These are phyloP conservation scores for Pseudogymnoascus sp. DNA, from an alignment of 2,329 filamentous ascomycete genomes.

Conservation along the genomic window DNA sequence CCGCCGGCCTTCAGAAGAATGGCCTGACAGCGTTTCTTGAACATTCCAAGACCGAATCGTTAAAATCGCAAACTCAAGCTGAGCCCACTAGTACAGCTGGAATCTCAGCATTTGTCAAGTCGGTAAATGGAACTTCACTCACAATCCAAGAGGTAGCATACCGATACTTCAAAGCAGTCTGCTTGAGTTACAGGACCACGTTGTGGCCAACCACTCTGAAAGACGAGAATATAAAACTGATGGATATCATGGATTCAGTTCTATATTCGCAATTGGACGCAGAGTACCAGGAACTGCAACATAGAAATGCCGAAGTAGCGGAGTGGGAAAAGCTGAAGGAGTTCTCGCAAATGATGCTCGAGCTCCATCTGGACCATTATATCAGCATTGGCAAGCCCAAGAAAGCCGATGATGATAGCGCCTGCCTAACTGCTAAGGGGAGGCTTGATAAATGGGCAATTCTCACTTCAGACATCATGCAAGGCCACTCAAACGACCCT, in stretches of 20 bases:
- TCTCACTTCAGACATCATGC: constrained; percentile 48
- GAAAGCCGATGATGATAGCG: constrained; percentile 46
- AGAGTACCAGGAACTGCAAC: constrained; percentile 14
- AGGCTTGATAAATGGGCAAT: constrained; percentile 54
- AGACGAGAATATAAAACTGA: constrained; percentile 47
- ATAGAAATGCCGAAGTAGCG: constrained; percentile 7
- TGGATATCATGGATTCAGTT: constrained; percentile 40
- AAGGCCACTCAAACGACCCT: constrained; percentile 19
- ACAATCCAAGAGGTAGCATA: constrained; percentile 51
- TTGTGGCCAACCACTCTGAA: constrained; percentile 56
- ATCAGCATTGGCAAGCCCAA: constrained; percentile 54
- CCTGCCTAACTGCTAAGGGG: constrained; percentile 48
- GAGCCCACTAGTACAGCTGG: constrained; percentile 30
- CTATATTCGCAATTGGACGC: constrained; percentile 42
- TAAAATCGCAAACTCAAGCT: constrained; percentile 39
- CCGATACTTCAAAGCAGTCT: constrained; percentile 48
- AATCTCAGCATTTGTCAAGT: constrained; percentile 44
- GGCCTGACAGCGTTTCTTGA: constrained; percentile 57
- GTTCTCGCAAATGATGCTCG: constrained; percentile 54
- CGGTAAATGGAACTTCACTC: constrained; percentile 43
- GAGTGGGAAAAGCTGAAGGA: constrained; percentile 33
- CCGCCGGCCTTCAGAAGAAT: constrained; percentile 25
- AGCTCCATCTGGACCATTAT: constrained; percentile 61
- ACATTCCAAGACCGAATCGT: constrained; percentile 42
- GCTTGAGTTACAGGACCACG: constrained; percentile 43